Evolutionary conservation across 495 filamentous ascomycete species (phyloP).

Genomic region (Baudoinia panamericana): DNA sequence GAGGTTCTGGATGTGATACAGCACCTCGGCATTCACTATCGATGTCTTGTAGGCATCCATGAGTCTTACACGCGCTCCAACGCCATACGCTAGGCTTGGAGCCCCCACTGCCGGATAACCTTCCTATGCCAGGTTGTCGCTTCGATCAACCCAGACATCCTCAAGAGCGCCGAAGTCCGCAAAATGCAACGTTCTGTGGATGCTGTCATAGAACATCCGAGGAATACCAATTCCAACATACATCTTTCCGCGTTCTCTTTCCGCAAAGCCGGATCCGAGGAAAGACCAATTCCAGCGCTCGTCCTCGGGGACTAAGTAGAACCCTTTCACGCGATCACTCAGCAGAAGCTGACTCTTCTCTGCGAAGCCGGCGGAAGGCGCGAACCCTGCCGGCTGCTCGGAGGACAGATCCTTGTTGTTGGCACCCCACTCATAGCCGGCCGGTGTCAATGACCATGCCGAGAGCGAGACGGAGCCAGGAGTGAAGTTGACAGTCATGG

Average conservation of each 20-base stretch:
- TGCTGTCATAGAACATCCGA: slow-evolving; percentile 71
- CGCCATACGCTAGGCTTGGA: too few species aligned
- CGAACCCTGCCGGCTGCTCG: slow-evolving; percentile 86
- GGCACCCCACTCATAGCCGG: slow-evolving; percentile 92
- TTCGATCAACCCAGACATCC: slow-evolving; percentile 34
- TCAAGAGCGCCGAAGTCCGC: slow-evolving; percentile 31
- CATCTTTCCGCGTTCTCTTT: slow-evolving; percentile 76
- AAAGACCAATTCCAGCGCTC: slow-evolving; percentile 97
- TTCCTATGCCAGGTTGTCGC: slow-evolving; percentile 25
- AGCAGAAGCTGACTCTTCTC: slow-evolving; percentile 90
- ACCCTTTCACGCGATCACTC: slow-evolving; percentile 82
- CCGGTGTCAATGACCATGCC: slow-evolving; percentile 80
- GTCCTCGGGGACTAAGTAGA: slow-evolving; percentile 87
- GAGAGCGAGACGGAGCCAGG: slow-evolving; percentile 94
- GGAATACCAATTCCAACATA: slow-evolving; percentile 92
- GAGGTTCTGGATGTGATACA: too few species aligned
- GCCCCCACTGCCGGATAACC: neutral
- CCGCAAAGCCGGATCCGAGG: slow-evolving; percentile 78
- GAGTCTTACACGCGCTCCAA: too few species aligned
- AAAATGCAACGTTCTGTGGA: slow-evolving; percentile 90
- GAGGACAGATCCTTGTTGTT: slow-evolving; percentile 88
- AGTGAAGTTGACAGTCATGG: slow-evolving; percentile 94
- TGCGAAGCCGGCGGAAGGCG: slow-evolving; percentile 62
- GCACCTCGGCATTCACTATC: too few species aligned
- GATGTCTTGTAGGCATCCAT: too few species aligned